phyloP scores from a whole-genome alignment of 1,139 yeast species.

The Hyphopichia wangnamkhiaoensis region DNA sequence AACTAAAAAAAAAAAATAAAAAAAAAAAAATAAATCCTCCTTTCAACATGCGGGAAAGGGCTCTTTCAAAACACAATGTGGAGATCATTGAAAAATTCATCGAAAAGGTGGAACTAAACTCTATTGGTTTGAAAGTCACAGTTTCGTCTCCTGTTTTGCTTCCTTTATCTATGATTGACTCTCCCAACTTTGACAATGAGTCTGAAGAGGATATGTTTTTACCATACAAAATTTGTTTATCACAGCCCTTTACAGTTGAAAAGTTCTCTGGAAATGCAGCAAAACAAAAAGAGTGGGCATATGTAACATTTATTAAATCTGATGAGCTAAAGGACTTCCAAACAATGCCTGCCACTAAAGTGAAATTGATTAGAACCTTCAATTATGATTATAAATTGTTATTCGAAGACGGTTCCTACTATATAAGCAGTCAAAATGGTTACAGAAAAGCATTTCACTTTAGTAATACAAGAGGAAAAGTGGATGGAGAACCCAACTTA shows the following conservation, averaged over 20 bases:
- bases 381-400: constrained; percentile 2
- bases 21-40: too few relatives aligned
- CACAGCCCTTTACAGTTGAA: neutral
- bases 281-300: constrained; percentile 1
- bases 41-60: neutral
- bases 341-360: neutral
- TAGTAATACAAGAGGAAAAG: too few relatives aligned
- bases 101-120: neutral
- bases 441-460: neutral
- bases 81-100: constrained; percentile 2
- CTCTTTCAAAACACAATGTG: neutral
- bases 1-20: too few relatives aligned
- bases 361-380: constrained; percentile 1
- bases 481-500: neutral
- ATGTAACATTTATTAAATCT: neutral
- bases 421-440: neutral
- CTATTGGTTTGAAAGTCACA: neutral
- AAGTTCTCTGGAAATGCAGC: constrained; percentile 1
- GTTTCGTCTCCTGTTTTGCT: neutral
- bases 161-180: neutral
- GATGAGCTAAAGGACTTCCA: neutral
- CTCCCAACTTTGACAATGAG: neutral
- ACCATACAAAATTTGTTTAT: constrained; percentile 1
- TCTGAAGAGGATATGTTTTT: neutral
- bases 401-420: constrained; percentile 2